These are phyloP conservation scores for Selaginella moellendorffii DNA, from an alignment of 75 land plant genomes.

Conservation along the genomic window DNA sequence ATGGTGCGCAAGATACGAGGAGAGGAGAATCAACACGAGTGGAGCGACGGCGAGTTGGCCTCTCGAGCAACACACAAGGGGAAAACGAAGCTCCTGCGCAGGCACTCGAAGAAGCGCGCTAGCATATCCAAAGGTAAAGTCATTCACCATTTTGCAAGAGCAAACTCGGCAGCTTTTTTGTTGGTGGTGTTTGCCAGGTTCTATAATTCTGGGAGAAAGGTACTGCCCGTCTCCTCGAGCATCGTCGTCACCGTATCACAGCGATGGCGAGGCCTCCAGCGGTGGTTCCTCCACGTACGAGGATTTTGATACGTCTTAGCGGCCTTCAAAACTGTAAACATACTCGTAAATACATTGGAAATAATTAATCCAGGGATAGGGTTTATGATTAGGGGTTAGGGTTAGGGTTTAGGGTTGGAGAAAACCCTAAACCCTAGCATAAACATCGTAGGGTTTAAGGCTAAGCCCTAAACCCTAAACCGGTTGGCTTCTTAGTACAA, in stretches of 20 bases:
- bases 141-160: too few species aligned
- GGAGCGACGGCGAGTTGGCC: conserved; percentile 63
- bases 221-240: background rate
- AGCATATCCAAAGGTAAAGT: conserved; percentile 10
- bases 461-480: too few species aligned
- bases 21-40: conserved; percentile 43
- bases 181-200: background rate
- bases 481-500: too few species aligned
- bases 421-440: too few species aligned
- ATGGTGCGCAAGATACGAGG: conserved; percentile 77
- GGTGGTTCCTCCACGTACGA: background rate
- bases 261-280: background rate
- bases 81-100: conserved; percentile 52
- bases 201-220: background rate
- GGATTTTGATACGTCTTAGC: background rate
- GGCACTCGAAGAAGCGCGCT: conserved; percentile 66
- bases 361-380: too few species aligned
- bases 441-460: too few species aligned
- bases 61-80: too few species aligned
- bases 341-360: too few species aligned
- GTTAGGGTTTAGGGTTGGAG: too few species aligned
- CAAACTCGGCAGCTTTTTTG: too few species aligned
- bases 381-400: too few species aligned
- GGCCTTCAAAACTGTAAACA: too few species aligned
- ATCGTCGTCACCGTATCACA: background rate